Base-by-base conservation (phyloP, 73 alveolate genomes). In the Strombidium stylifer region DNA sequence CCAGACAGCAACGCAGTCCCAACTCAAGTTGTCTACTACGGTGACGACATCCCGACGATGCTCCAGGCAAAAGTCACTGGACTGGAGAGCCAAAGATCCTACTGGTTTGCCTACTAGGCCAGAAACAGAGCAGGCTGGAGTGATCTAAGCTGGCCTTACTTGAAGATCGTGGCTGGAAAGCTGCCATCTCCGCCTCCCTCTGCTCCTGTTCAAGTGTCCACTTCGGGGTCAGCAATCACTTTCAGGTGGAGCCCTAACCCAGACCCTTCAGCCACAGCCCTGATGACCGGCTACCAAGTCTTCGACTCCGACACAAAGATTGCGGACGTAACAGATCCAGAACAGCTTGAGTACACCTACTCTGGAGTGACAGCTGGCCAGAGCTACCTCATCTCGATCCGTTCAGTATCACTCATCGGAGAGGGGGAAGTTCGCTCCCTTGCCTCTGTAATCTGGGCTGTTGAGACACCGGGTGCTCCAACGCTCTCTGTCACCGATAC, bases 41-140 rank as follows among this genome's bases (percentile, higher is more conserved):
- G 89, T 16, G 54, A 4, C 0, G 69, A 36, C 14, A 61, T 85
- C 35, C 84, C 85, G 30, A 60, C 71, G n/a, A 60, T 52, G 19
- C 23, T 36, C 0, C 41, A 28, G 27, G 68, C 86, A 15, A 79
- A 67, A 20, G 51, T 78, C 1, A 26, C 52, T 45, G 59, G 62
- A 32, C 46, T 85, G 20, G 60, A 15, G 12, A 46, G 74, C 47
- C 88, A 88, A 5, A 44, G 64, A 23, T 55, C 40, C n/a, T 85
- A 85, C 69, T 51, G 40, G 11, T 34, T 79, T 34, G 56, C 81
- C 7, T 61, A 54, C 59, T 36, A 46, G 51, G 95, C 89, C 3
- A 26, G 32, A 40, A 85, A 80, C 42, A 65, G 73, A 53, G 91
- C 89, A 4, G 95, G 95, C 0, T 52, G 58, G 77, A 85, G 95